A percentile compares a stretch with the other conserved stretches of the same genome.
Conservation (phyloP, 768 basidiomycete genomes). For the Dendrothele bispora region DNA sequence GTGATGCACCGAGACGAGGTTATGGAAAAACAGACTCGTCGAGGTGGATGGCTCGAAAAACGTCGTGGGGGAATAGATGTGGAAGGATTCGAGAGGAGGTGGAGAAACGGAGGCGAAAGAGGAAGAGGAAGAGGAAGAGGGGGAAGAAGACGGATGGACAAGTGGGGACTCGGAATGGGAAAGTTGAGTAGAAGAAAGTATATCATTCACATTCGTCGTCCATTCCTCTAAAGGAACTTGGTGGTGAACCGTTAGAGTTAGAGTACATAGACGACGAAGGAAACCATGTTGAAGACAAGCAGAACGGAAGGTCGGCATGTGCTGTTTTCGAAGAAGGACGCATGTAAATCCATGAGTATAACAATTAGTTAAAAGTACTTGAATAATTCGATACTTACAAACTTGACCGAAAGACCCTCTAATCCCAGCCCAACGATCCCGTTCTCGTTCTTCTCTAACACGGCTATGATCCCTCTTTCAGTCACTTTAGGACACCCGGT, state of each 20-base stretch:
- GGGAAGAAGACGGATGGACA: too few species aligned
- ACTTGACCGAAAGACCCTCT: constrained; percentile 59
- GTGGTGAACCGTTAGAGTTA: constrained; percentile 56
- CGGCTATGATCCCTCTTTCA: constrained; percentile 53
- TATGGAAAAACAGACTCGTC: constrained; percentile 49
- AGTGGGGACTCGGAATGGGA: too few species aligned
- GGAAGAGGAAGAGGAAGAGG: too few species aligned
- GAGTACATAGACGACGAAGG: constrained; percentile 47
- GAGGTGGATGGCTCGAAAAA: constrained; percentile 35
- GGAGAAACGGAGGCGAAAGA: too few species aligned
- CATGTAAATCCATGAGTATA: too few species aligned
- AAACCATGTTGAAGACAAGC: constrained; percentile 32
- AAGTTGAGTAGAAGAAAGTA: constrained; percentile 40
- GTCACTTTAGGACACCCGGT: constrained; percentile 73
- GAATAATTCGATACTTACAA: constrained; percentile 41
- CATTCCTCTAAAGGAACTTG: constrained; percentile 39
- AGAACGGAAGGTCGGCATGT: constrained; percentile 47
- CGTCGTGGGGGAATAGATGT: constrained; percentile 55
- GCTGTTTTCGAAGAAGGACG: constrained; percentile 39
- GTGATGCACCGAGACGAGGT: constrained; percentile 51
- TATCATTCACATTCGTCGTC: constrained; percentile 38
- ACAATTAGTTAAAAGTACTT: not conserved
- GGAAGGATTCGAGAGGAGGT: constrained; percentile 61
- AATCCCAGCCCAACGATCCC: constrained; percentile 58
- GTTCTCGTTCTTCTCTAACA: constrained; percentile 42